Conservation (phyloP, 176 grass and related monocot species). For the Luzula sylvatica region DNA sequence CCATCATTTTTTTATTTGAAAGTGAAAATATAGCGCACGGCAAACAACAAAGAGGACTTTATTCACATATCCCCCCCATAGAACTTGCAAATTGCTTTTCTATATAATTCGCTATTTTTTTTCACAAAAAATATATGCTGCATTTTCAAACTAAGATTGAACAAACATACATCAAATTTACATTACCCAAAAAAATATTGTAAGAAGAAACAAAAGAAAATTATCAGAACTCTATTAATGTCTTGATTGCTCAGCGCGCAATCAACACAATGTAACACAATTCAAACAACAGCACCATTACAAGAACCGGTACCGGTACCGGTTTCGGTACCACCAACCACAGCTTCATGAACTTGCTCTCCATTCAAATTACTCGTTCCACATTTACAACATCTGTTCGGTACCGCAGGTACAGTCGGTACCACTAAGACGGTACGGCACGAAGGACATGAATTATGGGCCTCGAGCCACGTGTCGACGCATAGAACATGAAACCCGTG, state of each 20-base stretch:
- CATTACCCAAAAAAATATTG: no score
- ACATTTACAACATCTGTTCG: slow-evolving; percentile 30
- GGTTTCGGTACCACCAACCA: background rate
- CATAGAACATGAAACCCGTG: slow-evolving; percentile 47
- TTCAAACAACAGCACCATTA: slow-evolving; percentile 6
- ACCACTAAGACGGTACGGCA: slow-evolving; percentile 24
- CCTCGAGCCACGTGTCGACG: slow-evolving; percentile 45
- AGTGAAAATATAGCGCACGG: no score
- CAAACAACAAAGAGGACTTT: no score
- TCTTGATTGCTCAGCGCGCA: slow-evolving; percentile 8
- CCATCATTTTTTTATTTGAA: no score
- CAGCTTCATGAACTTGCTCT: background rate
- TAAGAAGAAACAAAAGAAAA: no score
- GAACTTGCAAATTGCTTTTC: no score
- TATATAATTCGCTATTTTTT: no score
- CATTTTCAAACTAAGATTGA: no score
- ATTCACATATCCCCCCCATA: no score
- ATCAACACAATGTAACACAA: background rate
- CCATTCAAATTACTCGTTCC: slow-evolving; percentile 15
- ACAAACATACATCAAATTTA: no score
- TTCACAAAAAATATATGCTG: no score
- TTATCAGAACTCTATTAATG: no score
- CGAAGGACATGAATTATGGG: slow-evolving; percentile 34
- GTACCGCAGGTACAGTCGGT: background rate
- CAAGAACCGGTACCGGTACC: background rate